Conservation (phyloP, 257 asterid species). For the Lycium ferocissimum region DNA sequence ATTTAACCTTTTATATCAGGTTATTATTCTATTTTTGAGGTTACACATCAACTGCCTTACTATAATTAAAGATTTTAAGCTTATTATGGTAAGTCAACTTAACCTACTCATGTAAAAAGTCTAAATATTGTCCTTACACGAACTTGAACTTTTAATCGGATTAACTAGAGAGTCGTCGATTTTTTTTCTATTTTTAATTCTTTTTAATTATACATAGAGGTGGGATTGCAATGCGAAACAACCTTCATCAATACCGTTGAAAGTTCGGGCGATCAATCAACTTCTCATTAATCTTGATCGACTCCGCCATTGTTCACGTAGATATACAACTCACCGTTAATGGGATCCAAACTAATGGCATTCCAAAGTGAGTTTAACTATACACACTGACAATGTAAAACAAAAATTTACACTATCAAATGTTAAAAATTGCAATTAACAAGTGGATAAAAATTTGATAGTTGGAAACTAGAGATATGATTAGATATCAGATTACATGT, state of each 20-base stretch:
- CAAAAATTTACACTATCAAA: not conserved
- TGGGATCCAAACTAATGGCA: not conserved
- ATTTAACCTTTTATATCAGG: too few relatives aligned
- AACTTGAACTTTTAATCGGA: not conserved
- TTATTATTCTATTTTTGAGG: not conserved
- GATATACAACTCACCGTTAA: too few relatives aligned
- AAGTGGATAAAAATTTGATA: not conserved
- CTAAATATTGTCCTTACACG: not conserved
- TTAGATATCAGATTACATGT: not conserved
- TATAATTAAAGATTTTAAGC: not conserved
- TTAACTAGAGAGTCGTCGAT: not conserved
- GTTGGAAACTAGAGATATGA: not conserved
- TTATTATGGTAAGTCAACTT: not conserved
- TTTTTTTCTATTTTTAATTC: not conserved
- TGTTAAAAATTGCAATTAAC: not conserved
- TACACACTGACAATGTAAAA: not conserved
- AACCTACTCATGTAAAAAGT: not conserved
- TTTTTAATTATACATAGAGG: not conserved
- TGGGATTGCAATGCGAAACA: not conserved
- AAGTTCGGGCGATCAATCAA: not conserved
- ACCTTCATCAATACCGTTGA: not conserved
- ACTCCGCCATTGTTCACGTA: not conserved
- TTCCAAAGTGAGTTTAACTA: not conserved
- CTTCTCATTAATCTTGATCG: not conserved
- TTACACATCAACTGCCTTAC: not conserved